Evolutionary conservation across 768 basidiomycete genomes (phyloP), one percentile per base, ranked within the genome.

Genomic region (Exsudoporus frostii): DNA sequence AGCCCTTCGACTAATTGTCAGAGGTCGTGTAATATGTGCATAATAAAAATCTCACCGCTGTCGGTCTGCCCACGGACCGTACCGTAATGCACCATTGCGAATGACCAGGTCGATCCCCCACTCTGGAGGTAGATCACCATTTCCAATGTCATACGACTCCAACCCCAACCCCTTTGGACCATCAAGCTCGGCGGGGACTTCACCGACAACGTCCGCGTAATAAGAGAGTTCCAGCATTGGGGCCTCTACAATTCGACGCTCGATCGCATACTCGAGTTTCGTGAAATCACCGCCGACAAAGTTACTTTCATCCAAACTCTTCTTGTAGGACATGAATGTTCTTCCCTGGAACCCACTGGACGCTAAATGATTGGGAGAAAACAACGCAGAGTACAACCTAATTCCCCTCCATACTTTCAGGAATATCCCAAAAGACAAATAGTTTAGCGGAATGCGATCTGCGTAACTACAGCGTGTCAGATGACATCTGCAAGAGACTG

Each of bases 51-150:
- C 72, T 60, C 64, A 86, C 90, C 94, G 78, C 70, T 97, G 96
- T 24, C 95, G 80, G 71, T 98, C 96, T 22, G 94, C 88, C 96
- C 96, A 98, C 4, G 96, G 96, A 5, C 96, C 96, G 65, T 98
- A 98, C 19, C 83, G 80, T 33, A 97, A 58, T 33, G 78, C 68
- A 0, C 92, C 95, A 17, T 85, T 84, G 53, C 82, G 75, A n/a
- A 98, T 74, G 17, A 86, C 79, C 17, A 98, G 60, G 63, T 98
- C 91, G 24, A 97, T 73, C 3, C 95, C 96, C 91, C 94, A 98
- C 65, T 98, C 92, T 7, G 96, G 96, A 20, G 89, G 77, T 38
- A 86, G 65, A 62, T 90, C 94, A 1, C 92, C 88, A 64, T 97
- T 97, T 3, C 91, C 93, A 45, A 94, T 77, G 57, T 92, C 86